phyloP scores from a whole-genome alignment of 148 eudicot species.

The Pharnaceum exiguum region DNA sequence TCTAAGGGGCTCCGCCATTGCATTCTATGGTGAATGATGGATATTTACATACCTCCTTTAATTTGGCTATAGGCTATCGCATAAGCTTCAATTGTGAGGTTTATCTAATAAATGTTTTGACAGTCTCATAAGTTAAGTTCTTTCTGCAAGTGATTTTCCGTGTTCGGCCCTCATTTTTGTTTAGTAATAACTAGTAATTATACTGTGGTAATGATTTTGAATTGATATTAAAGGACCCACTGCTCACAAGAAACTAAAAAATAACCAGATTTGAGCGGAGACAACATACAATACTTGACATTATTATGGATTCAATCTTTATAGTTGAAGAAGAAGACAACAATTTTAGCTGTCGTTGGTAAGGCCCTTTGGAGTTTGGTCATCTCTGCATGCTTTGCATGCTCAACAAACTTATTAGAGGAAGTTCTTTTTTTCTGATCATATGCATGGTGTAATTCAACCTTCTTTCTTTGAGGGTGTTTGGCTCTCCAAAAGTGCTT shows the following conservation, averaged over 20 bases:
- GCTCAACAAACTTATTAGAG: not conserved
- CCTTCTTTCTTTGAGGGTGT: too few species aligned
- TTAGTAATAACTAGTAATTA: not conserved
- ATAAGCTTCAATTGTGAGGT: too few species aligned
- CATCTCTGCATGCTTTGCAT: constrained; percentile 17
- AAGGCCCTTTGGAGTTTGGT: constrained; percentile 9
- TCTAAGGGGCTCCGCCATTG: too few species aligned
- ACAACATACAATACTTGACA: constrained; percentile 9
- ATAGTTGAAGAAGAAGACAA: constrained; percentile 14
- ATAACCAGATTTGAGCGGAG: not conserved
- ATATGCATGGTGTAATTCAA: too few species aligned
- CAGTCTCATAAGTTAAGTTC: too few species aligned
- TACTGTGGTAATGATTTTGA: not conserved
- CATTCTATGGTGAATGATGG: too few species aligned
- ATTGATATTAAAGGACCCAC: constrained; percentile 19
- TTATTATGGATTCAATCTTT: constrained; percentile 4
- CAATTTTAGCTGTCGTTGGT: constrained; percentile 17
- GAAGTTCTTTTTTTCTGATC: not conserved
- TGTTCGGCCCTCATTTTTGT: not conserved
- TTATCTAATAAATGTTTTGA: too few species aligned
- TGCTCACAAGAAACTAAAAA: constrained; percentile 8
- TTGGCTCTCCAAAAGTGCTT: too few species aligned
- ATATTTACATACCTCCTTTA: too few species aligned
- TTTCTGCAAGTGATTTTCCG: too few species aligned
- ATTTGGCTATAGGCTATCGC: too few species aligned